Evolutionary conservation across 257 asterid species (phyloP).

Genomic region (Ilex aquifolium): DNA sequence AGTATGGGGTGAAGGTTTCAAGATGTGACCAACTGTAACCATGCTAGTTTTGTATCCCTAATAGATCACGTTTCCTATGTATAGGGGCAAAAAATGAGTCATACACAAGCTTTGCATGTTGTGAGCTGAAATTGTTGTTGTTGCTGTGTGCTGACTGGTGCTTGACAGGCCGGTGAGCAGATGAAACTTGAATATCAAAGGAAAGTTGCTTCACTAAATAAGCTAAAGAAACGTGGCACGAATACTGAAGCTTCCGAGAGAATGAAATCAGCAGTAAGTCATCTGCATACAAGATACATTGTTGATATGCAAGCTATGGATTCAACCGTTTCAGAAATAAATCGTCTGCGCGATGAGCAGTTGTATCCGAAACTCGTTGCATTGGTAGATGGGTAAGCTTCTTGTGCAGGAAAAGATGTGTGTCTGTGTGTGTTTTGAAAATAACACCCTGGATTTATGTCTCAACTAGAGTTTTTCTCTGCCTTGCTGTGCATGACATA

Average conservation of each 20-base stretch:
- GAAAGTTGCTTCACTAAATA: slow-evolving; percentile 71
- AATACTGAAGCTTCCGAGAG: slow-evolving; percentile 72
- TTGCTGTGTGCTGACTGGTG: slow-evolving; percentile 15
- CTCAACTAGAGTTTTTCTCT: too few species aligned
- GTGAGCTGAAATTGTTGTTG: slow-evolving; percentile 5
- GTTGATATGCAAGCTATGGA: slow-evolving; percentile 99
- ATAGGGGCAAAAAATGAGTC: background rate
- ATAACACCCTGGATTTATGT: too few species aligned
- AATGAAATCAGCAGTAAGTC: slow-evolving; percentile 97
- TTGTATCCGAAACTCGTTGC: slow-evolving; percentile 80
- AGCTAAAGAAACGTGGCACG: slow-evolving; percentile 73
- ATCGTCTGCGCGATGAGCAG: slow-evolving; percentile 78
- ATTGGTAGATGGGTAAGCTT: slow-evolving; percentile 84
- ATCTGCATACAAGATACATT: slow-evolving; percentile 91
- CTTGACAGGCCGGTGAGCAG: slow-evolving; percentile 78
- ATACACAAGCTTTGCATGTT: background rate
- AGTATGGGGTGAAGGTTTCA: background rate
- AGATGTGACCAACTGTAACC: background rate
- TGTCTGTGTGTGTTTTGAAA: too few species aligned
- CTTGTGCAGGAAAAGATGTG: slow-evolving; percentile 8
- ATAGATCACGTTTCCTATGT: background rate
- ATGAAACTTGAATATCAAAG: slow-evolving; percentile 89
- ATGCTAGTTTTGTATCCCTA: too few species aligned
- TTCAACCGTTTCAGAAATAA: slow-evolving; percentile 91
- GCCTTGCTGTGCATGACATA: too few species aligned